These are phyloP conservation scores for Trichoderma afroharzianum DNA, from an alignment of 2,329 filamentous ascomycete genomes.

Conservation along the genomic window DNA sequence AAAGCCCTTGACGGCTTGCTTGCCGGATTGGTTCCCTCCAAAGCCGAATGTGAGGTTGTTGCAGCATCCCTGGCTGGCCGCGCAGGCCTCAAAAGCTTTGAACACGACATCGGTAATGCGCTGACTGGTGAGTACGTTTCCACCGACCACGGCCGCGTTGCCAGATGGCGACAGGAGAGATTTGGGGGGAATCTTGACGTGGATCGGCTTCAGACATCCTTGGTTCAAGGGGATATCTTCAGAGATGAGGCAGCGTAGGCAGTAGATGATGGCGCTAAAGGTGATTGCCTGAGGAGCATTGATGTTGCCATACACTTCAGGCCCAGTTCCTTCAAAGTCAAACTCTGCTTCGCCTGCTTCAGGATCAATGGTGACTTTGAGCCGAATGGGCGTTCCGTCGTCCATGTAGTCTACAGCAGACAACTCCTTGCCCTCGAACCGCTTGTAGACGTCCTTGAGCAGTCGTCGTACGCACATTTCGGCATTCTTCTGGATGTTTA, in stretches of 20 bases:
- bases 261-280: slow-evolving; percentile 85
- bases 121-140: slow-evolving; percentile 61
- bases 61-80: slow-evolving; percentile 74
- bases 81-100: slow-evolving; percentile 75
- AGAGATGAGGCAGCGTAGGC: slow-evolving; percentile 71
- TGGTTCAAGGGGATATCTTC: slow-evolving; percentile 83
- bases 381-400: slow-evolving; percentile 71
- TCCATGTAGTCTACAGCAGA: slow-evolving; percentile 79
- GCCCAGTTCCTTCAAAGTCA: slow-evolving; percentile 75
- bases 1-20: slow-evolving; percentile 39
- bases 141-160: slow-evolving; percentile 75
- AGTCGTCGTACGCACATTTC: slow-evolving; percentile 70
- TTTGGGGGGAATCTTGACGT: slow-evolving; percentile 68
- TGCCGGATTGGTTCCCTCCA: slow-evolving; percentile 42
- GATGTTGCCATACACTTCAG: slow-evolving; percentile 75
- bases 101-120: slow-evolving; percentile 45
- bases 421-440: slow-evolving; percentile 67
- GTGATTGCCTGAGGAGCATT: slow-evolving; percentile 81
- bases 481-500: slow-evolving; percentile 74
- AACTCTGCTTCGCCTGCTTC: slow-evolving; percentile 75
- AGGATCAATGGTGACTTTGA: slow-evolving; percentile 71
- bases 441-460: slow-evolving; percentile 65
- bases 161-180: slow-evolving; percentile 73
- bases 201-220: slow-evolving; percentile 72
- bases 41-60: slow-evolving; percentile 85